These are phyloP conservation scores for Colletotrichum sp. DNA, from an alignment of 2,329 filamentous ascomycete species.

Conservation along the genomic window DNA sequence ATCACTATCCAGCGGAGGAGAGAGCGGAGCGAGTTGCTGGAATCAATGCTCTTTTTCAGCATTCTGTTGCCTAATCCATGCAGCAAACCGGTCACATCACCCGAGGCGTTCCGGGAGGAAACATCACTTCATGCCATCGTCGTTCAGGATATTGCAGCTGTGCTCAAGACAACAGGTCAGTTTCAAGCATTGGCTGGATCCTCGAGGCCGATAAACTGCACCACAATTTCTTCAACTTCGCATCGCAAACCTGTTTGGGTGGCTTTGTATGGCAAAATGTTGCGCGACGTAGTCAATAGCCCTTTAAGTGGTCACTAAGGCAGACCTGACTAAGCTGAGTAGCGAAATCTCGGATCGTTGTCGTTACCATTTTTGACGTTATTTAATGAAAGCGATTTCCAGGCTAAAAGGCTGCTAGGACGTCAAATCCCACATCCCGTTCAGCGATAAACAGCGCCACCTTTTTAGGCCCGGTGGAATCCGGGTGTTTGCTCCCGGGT, in stretches of 20 bases:
- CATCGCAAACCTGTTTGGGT: neutral
- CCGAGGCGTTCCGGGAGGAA: neutral
- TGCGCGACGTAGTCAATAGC: neutral
- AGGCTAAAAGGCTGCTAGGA: neutral
- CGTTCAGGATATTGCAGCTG: neutral
- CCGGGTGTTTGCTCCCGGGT: neutral
- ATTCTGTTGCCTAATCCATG: neutral
- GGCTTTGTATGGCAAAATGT: neutral
- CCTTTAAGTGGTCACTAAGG: neutral
- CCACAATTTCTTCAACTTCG: fast-evolving
- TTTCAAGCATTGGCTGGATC: neutral
- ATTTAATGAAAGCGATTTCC: fast-evolving
- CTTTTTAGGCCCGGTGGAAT: neutral
- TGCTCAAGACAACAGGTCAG: neutral
- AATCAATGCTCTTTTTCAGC: neutral
- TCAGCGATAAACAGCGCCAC: neutral
- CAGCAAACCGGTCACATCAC: neutral
- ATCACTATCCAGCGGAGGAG: neutral
- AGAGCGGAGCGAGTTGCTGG: neutral
- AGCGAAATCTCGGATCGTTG: neutral
- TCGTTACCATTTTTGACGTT: neutral
- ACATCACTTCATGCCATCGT: neutral
- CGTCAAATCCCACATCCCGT: neutral
- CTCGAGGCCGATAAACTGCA: neutral
- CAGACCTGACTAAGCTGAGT: neutral